Evolutionary conservation across 2,329 filamentous ascomycete genomes (phyloP).

Genomic region (Akanthomyces dipterigenus): DNA sequence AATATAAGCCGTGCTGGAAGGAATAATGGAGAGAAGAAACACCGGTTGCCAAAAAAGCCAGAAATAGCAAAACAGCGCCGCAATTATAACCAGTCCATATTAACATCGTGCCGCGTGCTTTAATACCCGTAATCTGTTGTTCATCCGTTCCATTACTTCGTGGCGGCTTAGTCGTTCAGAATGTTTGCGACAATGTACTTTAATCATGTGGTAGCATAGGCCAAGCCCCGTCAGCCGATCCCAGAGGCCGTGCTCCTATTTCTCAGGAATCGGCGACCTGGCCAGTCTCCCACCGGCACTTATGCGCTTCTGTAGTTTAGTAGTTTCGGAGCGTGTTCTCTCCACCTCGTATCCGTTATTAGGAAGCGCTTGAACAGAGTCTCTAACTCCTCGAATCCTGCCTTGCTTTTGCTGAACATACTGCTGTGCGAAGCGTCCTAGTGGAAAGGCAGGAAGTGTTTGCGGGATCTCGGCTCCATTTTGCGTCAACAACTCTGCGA

Average conservation of each 20-base stretch:
- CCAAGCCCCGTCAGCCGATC: constrained; percentile 31
- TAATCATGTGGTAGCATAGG: constrained; percentile 30
- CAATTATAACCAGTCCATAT: background rate
- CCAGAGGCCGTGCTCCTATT: constrained; percentile 41
- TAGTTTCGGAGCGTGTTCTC: constrained; percentile 49
- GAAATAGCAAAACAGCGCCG: background rate
- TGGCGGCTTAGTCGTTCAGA: constrained; percentile 12
- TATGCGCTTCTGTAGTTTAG: constrained; percentile 68
- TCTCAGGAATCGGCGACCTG: constrained; percentile 56
- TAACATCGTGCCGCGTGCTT: background rate
- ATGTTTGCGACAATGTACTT: constrained; percentile 22
- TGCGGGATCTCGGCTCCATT: constrained; percentile 86
- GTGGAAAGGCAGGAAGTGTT: constrained; percentile 70
- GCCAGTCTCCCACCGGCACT: constrained; percentile 70
- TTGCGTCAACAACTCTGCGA: constrained; percentile 86
- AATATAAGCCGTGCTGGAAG: background rate
- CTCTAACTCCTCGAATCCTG: constrained; percentile 40
- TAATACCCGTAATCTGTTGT: background rate
- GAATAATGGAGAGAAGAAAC: background rate
- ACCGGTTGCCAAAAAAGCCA: constrained; percentile 1
- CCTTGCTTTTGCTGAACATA: constrained; percentile 76
- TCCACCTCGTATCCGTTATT: constrained; percentile 36
- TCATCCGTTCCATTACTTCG: constrained; percentile 6
- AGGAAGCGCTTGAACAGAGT: constrained; percentile 58
- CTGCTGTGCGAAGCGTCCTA: constrained; percentile 70